Percentiles rank a stretch among this genome's conserved stretches.
phyloP scores from a whole-genome alignment of 108 stramenopile genomes.

The Fistulifera pelliculosa region DNA sequence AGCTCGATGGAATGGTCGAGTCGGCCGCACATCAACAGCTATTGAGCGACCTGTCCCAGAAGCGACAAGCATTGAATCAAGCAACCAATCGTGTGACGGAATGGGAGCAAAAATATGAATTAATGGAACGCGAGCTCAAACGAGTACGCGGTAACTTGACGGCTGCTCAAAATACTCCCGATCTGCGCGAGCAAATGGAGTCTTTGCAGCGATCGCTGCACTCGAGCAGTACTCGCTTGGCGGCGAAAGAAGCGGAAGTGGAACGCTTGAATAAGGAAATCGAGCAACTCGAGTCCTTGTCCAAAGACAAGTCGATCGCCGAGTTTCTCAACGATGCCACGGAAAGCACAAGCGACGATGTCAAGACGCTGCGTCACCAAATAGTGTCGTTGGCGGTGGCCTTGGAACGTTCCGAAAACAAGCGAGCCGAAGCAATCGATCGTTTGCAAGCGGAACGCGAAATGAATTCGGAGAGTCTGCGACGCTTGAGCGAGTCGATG shows the following conservation, averaged over 20 bases:
- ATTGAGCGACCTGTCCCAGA: no score
- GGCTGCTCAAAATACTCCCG: not conserved
- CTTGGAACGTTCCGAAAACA: conserved; percentile 53
- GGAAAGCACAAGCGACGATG: conserved; percentile 16
- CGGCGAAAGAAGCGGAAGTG: conserved; percentile 4
- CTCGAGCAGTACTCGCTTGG: not conserved
- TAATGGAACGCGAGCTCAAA: conserved; percentile 11
- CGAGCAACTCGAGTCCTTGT: not conserved
- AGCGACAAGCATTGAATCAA: conserved; percentile 5
- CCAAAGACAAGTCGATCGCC: not conserved
- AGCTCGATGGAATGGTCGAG: no score
- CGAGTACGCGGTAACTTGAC: no score
- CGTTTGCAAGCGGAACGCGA: conserved; percentile 45
- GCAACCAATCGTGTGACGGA: not conserved
- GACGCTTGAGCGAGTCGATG: conserved; percentile 49
- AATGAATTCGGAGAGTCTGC: conserved; percentile 51
- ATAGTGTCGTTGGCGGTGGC: conserved; percentile 56
- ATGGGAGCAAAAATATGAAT: not conserved
- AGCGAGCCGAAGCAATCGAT: conserved; percentile 63
- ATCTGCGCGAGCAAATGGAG: conserved; percentile 15
- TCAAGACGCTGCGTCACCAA: conserved; percentile 44
- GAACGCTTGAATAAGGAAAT: not conserved
- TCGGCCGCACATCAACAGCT: no score
- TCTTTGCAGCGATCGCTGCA: conserved; percentile 3
- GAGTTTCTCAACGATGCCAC: not conserved